Evolutionary conservation across 306 rosid genomes (phyloP).

Genomic region (Dicorynia guianensis): DNA sequence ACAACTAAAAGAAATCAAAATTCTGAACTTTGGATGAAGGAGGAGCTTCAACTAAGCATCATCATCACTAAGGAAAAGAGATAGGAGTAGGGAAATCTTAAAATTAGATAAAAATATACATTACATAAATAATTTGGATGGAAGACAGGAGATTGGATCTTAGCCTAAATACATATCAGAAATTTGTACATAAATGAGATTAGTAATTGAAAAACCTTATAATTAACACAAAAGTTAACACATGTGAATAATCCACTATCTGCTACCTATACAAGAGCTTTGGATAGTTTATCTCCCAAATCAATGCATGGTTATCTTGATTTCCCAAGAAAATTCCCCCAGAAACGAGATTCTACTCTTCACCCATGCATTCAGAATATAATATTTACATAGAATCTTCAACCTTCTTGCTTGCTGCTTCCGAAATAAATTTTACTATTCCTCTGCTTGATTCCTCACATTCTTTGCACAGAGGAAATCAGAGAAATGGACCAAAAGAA

Average conservation of each 20-base stretch:
- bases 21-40: not conserved
- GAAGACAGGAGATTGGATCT: constrained; percentile 1
- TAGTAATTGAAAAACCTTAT: constrained; percentile 18
- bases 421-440: constrained; percentile 42
- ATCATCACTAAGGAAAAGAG: not conserved
- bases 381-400: constrained; percentile 51
- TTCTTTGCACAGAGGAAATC: constrained; percentile 45
- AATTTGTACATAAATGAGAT: constrained; percentile 51
- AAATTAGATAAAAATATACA: not conserved
- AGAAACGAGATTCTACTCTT: constrained; percentile 44
- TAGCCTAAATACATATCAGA: constrained; percentile 1
- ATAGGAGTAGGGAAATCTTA: not conserved
- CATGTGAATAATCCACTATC: constrained; percentile 27
- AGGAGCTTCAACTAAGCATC: not conserved
- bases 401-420: constrained; percentile 28
- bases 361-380: constrained; percentile 39
- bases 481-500: constrained; percentile 26
- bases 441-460: constrained; percentile 35
- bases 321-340: constrained; percentile 11
- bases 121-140: not conserved
- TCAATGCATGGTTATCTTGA: constrained; percentile 29
- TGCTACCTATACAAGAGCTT: constrained; percentile 35
- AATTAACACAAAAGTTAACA: constrained; percentile 34
- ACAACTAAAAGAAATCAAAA: not conserved
- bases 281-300: constrained; percentile 21